Conservation (phyloP, 1,284 basidiomycete genomes). For the Kwoniella shivajii region DNA sequence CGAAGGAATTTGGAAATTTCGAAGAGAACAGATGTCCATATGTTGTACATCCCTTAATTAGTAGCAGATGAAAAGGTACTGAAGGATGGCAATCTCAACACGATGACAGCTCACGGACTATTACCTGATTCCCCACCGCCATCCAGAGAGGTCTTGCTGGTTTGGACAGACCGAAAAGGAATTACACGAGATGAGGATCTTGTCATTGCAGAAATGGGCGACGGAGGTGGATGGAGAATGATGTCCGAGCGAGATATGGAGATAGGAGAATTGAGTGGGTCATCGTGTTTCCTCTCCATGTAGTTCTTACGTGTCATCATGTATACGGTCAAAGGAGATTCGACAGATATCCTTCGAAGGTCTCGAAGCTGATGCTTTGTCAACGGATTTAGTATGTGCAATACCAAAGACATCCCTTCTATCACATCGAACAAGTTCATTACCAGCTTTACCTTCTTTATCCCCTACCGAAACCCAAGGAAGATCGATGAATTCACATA, state of each 20-base stretch:
- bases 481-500: slow-evolving; percentile 16
- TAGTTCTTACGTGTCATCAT: background rate
- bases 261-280: slow-evolving; percentile 19
- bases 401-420: slow-evolving; percentile 51
- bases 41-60: too few relatives aligned
- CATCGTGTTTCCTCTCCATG: background rate
- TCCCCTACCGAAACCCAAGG: background rate
- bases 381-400: slow-evolving; percentile 43
- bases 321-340: too few relatives aligned
- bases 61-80: too few relatives aligned
- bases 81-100: background rate
- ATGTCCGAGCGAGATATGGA: slow-evolving; percentile 11
- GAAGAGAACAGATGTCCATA: too few relatives aligned
- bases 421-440: slow-evolving; percentile 39
- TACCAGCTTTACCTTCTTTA: slow-evolving; percentile 10
- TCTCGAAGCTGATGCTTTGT: background rate
- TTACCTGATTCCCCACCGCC: slow-evolving; percentile 18
- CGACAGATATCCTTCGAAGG: background rate
- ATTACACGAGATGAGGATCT: slow-evolving; percentile 16
- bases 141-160: slow-evolving; percentile 14
- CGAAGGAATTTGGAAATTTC: too few relatives aligned
- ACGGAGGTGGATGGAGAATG: slow-evolving; percentile 13
- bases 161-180: slow-evolving; percentile 23
- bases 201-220: slow-evolving; percentile 17
- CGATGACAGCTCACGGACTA: background rate